A percentile compares a stretch with the other conserved stretches of the same genome.
These are phyloP conservation scores for Leccinum insigne DNA, from an alignment of 1,284 basidiomycete species.

Conservation along the genomic window DNA sequence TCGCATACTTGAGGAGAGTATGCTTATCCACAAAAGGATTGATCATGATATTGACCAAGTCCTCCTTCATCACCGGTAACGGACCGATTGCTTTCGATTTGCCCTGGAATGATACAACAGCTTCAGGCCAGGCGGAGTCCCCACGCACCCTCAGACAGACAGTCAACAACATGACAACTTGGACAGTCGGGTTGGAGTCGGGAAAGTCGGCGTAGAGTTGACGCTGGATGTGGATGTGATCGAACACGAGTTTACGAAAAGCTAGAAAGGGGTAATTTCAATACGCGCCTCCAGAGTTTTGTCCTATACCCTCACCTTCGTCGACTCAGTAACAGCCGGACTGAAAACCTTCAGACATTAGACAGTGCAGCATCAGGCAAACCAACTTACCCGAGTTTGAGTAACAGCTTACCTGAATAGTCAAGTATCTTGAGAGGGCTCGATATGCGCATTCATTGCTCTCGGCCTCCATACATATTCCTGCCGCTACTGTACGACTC, in stretches of 20 bases:
- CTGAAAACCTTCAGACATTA: constrained; percentile 35
- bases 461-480: constrained; percentile 76
- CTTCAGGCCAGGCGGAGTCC: constrained; percentile 29
- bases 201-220: constrained; percentile 67
- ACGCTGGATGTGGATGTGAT: constrained; percentile 49
- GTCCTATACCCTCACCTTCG: constrained; percentile 46
- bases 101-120: constrained; percentile 33
- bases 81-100: constrained; percentile 53
- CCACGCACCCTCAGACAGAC: constrained; percentile 47
- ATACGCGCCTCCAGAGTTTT: neutral
- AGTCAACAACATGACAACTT: constrained; percentile 65
- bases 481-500: constrained; percentile 74
- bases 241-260: constrained; percentile 67
- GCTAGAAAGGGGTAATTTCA: constrained; percentile 38
- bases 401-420: constrained; percentile 58
- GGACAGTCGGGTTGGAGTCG: constrained; percentile 53
- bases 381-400: constrained; percentile 53
- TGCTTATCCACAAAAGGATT: constrained; percentile 70
- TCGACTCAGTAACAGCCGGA: constrained; percentile 55
- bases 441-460: constrained; percentile 64
- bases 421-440: constrained; percentile 62
- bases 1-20: constrained; percentile 53
- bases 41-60: constrained; percentile 60
- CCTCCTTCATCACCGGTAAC: constrained; percentile 53
- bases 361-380: constrained; percentile 15